phyloP scores from a whole-genome alignment of 2,329 filamentous ascomycete genomes.

The Colletotrichum gloeosporioides region DNA sequence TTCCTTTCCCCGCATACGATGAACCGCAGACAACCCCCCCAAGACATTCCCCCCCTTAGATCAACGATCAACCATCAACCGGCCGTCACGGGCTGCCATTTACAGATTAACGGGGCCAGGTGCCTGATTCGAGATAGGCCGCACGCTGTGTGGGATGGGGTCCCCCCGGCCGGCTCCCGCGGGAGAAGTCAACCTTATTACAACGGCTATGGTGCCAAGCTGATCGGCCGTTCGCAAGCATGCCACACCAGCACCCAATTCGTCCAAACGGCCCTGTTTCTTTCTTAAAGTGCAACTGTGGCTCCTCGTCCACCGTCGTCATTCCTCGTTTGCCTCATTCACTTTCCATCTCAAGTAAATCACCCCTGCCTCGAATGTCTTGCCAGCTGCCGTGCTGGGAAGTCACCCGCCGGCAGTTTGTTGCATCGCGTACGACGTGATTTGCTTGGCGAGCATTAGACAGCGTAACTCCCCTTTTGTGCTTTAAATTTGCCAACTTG shows the following conservation, averaged over 20 bases:
- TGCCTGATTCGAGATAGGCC: neutral
- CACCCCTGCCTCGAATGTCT: neutral
- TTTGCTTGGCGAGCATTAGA: constrained; percentile 1
- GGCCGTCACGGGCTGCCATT: neutral
- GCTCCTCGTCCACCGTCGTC: neutral
- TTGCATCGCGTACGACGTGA: constrained; percentile 20
- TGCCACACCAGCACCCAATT: neutral
- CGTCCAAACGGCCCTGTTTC: neutral
- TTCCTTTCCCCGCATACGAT: neutral
- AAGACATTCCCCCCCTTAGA: neutral
- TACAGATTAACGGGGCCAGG: neutral
- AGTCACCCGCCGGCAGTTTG: constrained; percentile 18
- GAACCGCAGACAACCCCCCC: neutral
- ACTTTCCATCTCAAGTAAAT: neutral
- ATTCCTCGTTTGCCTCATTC: neutral
- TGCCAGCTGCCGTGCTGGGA: constrained; percentile 19
- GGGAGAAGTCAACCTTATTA: constrained; percentile 9
- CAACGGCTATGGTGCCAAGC: constrained; percentile 9
- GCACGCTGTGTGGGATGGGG: neutral
- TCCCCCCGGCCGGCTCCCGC: neutral
- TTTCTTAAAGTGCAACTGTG: neutral
- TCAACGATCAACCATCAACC: neutral
- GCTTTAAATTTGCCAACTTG: neutral
- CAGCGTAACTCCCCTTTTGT: neutral
- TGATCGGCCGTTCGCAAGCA: neutral